phyloP scores from a whole-genome alignment of 2,329 filamentous ascomycete species.

The Colletotrichum sp. region DNA sequence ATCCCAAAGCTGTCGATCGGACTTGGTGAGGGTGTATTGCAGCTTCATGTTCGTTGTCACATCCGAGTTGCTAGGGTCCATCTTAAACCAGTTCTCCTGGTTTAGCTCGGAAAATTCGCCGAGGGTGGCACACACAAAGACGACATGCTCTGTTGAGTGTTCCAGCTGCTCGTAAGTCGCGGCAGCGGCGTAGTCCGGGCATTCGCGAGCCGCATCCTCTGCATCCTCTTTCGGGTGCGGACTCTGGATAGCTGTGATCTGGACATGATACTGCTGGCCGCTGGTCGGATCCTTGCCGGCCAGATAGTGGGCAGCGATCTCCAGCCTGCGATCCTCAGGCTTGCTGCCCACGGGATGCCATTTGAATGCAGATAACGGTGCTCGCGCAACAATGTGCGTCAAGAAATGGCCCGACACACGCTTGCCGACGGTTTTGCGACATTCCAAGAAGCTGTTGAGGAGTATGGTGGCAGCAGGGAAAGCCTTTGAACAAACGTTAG shows the following conservation, averaged over 20 bases:
- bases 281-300: not conserved
- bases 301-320: not conserved
- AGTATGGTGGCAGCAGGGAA: not conserved
- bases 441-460: not conserved
- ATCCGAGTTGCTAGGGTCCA: not conserved
- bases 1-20: not conserved
- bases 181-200: not conserved
- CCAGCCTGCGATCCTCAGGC: rapidly evolving
- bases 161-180: not conserved
- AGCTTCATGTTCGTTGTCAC: not conserved
- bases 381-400: not conserved
- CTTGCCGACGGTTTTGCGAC: not conserved
- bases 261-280: not conserved
- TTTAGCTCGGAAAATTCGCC: not conserved
- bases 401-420: not conserved
- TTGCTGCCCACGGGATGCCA: not conserved
- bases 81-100: not conserved
- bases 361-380: not conserved
- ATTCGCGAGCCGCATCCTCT: not conserved
- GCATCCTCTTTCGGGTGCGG: not conserved
- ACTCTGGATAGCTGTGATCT: not conserved
- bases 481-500: not conserved
- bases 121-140: not conserved
- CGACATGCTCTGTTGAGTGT: not conserved
- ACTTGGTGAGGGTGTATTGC: not conserved